Evolutionary conservation across 2,329 filamentous ascomycete species (phyloP).

Genomic region (Curvularia sp.): DNA sequence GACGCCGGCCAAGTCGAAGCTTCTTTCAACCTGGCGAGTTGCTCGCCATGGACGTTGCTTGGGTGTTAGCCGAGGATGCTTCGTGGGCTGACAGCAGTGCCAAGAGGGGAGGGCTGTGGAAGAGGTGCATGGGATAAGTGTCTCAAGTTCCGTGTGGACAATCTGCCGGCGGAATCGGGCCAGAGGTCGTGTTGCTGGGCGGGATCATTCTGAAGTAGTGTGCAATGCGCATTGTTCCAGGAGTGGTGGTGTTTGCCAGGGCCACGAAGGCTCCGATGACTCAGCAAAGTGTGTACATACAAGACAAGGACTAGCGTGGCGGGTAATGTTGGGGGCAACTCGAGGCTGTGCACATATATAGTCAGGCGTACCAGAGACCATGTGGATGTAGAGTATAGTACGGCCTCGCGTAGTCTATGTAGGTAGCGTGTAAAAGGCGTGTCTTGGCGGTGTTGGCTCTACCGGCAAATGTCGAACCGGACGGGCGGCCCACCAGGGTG

Average conservation of each 20-base stretch:
- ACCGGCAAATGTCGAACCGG: conserved; percentile 2
- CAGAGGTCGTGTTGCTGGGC: no score
- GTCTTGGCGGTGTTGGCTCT: background rate
- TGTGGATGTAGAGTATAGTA: no score
- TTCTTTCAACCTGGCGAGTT: background rate
- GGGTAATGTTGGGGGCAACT: background rate
- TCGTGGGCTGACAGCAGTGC: background rate
- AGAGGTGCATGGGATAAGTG: background rate
- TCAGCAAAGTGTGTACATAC: background rate
- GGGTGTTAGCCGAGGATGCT: background rate
- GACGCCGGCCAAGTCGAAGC: background rate
- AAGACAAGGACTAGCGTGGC: background rate
- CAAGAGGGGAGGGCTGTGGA: background rate
- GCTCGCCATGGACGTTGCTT: background rate
- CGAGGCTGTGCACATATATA: no score
- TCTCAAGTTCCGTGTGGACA: background rate
- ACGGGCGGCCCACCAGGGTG: background rate
- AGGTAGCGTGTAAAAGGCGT: background rate
- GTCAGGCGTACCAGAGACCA: no score
- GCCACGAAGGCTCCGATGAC: background rate
- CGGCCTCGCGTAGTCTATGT: no score
- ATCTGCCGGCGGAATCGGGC: no score
- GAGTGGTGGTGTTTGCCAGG: background rate
- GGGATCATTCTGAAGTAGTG: background rate
- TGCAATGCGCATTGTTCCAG: background rate